Conservation (phyloP, 345 rosid species). For the Salix caprea region DNA sequence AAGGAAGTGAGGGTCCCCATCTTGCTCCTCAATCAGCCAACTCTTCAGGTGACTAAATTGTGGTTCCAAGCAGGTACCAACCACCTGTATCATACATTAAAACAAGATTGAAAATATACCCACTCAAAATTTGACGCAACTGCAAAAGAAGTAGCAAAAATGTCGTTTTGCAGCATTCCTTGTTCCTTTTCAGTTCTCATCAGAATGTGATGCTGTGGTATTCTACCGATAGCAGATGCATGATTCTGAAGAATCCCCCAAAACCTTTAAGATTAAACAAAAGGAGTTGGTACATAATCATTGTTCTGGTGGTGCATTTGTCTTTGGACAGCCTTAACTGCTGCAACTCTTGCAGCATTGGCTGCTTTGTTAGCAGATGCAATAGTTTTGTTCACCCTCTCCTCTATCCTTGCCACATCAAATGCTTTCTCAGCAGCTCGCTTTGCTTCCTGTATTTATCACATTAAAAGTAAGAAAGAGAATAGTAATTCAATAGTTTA, state of each 20-base stretch:
- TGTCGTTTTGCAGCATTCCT: not conserved
- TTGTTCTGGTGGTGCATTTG: constrained; percentile 35
- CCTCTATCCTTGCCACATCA: constrained; percentile 49
- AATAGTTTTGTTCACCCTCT: constrained; percentile 61
- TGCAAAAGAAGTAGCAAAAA: not conserved
- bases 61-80: constrained; percentile 10
- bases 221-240: not conserved
- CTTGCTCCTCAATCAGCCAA: constrained; percentile 16
- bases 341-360: constrained; percentile 79
- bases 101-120: not conserved
- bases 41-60: not conserved
- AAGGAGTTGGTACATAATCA: constrained; percentile 17
- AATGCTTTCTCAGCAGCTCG: constrained; percentile 58
- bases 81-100: not conserved
- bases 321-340: constrained; percentile 73
- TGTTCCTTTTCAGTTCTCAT: not conserved
- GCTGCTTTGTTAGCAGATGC: constrained; percentile 75
- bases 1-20: not conserved
- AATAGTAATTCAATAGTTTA: not conserved
- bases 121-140: not conserved
- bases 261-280: constrained; percentile 6
- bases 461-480: constrained; percentile 1
- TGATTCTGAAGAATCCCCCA: not conserved
- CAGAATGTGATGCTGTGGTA: too few species aligned
- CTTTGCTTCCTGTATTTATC: constrained; percentile 58